Base-by-base conservation (phyloP, 192 early-diverging fungal genomes). In the Umbelopsis sp. region DNA sequence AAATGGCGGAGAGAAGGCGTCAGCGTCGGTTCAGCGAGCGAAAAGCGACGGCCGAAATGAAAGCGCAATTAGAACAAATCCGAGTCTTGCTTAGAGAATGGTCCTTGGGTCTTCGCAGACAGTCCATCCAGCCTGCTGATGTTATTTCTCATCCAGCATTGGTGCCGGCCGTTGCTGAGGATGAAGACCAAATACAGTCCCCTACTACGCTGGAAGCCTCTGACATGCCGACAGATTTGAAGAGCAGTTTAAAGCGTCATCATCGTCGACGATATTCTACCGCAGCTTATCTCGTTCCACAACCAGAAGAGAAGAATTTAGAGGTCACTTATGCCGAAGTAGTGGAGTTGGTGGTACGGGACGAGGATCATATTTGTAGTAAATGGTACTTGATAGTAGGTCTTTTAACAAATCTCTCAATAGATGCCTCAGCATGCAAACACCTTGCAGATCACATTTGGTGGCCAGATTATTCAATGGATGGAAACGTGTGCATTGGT, bases 401-500 rank as follows among this genome's bases (percentile, higher is more conserved):
- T 55, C 21, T 0, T 22, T 48, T 48, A 2, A 16, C 13, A 4
- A 16, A 0, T 27, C 8, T 55, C 25, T 0, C 4, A 37, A 4
- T 37, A 61, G 55, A 79, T 92, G 75, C 91, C 91, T 11, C 89
- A 92, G 41, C 91, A 92, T 69, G 89, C 88, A 16, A 92, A 92
- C 49, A 82, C 82, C 1, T 71, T 88, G 13, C 65, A 76, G 47
- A 91, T 91, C 49, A 90, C 89, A 6, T 91, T 91, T 82, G 89
- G 89, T 65, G 89, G 89, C 21, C 85, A 89, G 61, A 90, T 91
- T 48, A 90, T 91, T 80, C 73, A 84, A 48, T 91, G 87, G 87
- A 91, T 91, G 89, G 89, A 91, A 69, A 80, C 74, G 20, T 86
- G 89, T 71, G 78, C 84, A 4, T 68, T 86, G 6, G 78, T 87